Conservation (phyloP, 768 basidiomycete genomes). For the Mrakia blollopis region DNA sequence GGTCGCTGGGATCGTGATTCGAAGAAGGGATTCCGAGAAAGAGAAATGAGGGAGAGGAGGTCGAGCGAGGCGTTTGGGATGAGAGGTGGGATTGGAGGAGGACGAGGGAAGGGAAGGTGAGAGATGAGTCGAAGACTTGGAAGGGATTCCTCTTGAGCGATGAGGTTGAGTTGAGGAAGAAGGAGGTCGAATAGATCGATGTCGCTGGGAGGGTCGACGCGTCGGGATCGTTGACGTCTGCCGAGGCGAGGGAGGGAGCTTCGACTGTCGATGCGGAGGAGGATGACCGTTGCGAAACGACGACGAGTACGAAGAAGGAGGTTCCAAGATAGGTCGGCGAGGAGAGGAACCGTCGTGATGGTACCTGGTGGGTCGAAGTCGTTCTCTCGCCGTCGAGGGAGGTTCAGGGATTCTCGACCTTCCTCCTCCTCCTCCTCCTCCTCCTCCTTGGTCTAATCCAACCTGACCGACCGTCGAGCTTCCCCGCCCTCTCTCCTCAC, state of each 20-base stretch:
- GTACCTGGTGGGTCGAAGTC: neutral
- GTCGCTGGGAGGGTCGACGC: neutral
- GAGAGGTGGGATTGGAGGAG: too few species aligned
- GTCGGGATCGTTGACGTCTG: neutral
- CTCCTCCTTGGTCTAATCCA: neutral
- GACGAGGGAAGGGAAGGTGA: too few species aligned
- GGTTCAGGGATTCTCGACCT: neutral
- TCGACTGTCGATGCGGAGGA: neutral
- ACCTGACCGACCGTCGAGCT: neutral
- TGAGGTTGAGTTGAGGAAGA: neutral
- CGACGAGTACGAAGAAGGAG: neutral
- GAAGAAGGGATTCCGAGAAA: neutral
- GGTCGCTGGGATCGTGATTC: neutral
- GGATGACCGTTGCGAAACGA: neutral
- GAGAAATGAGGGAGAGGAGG: neutral
- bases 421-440: too few species aligned
- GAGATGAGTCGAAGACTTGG: too few species aligned
- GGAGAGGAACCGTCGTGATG: neutral
- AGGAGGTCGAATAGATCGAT: neutral
- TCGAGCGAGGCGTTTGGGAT: neutral
- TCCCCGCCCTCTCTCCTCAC: neutral
- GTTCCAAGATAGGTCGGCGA: neutral
- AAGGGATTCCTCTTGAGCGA: too few species aligned
- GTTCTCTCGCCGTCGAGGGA: neutral
- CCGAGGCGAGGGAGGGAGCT: neutral